These are phyloP conservation scores for Talaromyces nanjingensis DNA, from an alignment of 495 filamentous ascomycete species.

Conservation along the genomic window DNA sequence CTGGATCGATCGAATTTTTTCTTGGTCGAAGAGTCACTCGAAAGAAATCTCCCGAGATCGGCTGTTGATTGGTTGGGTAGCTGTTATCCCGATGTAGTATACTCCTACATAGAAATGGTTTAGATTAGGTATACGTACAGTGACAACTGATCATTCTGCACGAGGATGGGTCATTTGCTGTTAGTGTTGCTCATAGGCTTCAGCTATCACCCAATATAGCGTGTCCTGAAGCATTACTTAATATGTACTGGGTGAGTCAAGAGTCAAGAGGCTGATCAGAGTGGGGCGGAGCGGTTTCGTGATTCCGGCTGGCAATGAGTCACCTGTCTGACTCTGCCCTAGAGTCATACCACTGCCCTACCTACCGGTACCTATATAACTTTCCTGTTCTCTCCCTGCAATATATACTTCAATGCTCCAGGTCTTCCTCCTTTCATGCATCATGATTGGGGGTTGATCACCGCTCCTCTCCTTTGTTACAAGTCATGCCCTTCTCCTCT, in stretches of 20 bases:
- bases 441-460: constrained; percentile 6
- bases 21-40: not conserved
- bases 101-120: not conserved
- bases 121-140: not conserved
- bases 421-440: constrained; percentile 1
- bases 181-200: not conserved
- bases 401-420: not conserved
- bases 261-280: not conserved
- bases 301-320: constrained; percentile 2
- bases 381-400: too few species aligned
- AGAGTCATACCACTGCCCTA: too few species aligned
- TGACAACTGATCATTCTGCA: not conserved
- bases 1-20: not conserved
- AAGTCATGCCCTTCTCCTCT: not conserved
- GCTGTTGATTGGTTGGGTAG: too few species aligned
- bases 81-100: too few species aligned
- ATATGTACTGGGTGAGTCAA: too few species aligned
- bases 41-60: not conserved
- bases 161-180: not conserved
- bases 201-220: too few species aligned
- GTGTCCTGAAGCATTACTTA: not conserved
- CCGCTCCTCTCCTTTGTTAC: not conserved
- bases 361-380: too few species aligned
- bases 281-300: constrained; percentile 1
- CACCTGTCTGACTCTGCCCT: not conserved